Base-by-base conservation (phyloP, 345 rosid genomes). In the Eutrema heterophyllum region DNA sequence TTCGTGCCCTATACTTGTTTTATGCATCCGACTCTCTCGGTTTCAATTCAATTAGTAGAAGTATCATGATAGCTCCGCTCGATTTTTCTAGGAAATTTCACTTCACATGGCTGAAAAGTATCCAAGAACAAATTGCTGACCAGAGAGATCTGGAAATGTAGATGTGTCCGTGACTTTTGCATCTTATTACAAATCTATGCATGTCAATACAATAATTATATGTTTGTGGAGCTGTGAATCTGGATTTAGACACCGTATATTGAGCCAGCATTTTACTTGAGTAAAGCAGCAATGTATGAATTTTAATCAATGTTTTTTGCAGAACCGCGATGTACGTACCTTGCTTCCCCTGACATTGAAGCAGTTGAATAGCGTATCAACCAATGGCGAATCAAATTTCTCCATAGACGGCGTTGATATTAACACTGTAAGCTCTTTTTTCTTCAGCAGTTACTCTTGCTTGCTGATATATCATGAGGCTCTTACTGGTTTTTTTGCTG, bases 301-400 rank as follows among this genome's bases (percentile, higher is more conserved):
- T 70, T 15, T 60, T 71, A 40, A 49, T 40, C 50, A 51, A 3
- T 72, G 26, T 61, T 58, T 61, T 58, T 55, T 64, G 65, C 83
- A 88, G 96, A 86, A 82, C 45, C 86, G 87, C 0, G 90, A 86
- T 61, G 80, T 63, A 9, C 88, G 87, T 56, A 74, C 87, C 40
- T 78, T 88, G 83, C 83, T 86, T 35, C 91, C 96, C 3, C 67
- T 90, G 75, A 90, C 93, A 2, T 77, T 87, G 64, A 90, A 90
- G 85, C 93, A 86, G 79, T 72, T 86, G 80, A 81, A 67, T 59
- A 79, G 79, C 48, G 72, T 76, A 15, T 70, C 87, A 14, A 83
- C 71, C 63, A 83, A 52, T 18, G 91, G 86, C 43, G 88, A 86
- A 61, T 77, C 83, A 2, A 79, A 76, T 74, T 80, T 85, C 77